Base-by-base conservation (phyloP, 2,329 filamentous ascomycete species). In the Chrysosphaeria jannelii region DNA sequence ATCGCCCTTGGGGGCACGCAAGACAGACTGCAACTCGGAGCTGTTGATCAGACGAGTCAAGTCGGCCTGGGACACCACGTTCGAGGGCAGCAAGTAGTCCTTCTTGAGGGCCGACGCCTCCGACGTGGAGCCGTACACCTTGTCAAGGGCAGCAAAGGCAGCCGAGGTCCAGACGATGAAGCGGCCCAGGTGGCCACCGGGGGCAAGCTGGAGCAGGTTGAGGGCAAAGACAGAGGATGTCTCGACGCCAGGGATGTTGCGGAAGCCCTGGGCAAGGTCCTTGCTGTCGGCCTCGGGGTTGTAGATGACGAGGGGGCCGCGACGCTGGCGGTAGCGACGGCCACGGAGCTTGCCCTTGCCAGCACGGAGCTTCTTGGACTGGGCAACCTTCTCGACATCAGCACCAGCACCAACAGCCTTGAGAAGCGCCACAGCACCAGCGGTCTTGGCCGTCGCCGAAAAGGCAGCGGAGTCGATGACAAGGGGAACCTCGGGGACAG, bases 131-230 rank as follows among this genome's bases (percentile, higher is more conserved):
- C 81, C 81, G 61, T 97, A 97, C 60, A 97, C 69, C 51, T 67
- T 67, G 55, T 97, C 81, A 34, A 97, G 75, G 35, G 81, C 75
- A 54, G 78, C 68, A 63, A 97, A 93, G 35, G 85, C 85, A 35
- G 75, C 62, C 25, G 88, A 97, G 41, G 85, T 85, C 85, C 85
- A 97, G 64, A 97, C 63, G 51, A 97, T 65, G 67, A 97, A 97
- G 45, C 85, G 85, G 41, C 85, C 85, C 40, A 97, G 74, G 58
- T 97, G 85, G 43, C 85, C 88, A 63, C 85, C 85, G 39, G 85
- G 85, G 37, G 85, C 85, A 47, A 97, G 76, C 64, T 97, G 85
- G 49, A 97, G 76, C 43, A 93, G 79, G 67, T 93, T 91, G 43
- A 97, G 66, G 35, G 76, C 58, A 55, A 70, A 79, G 51, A 91